A percentile compares a stretch with the other conserved stretches of the same genome.
phyloP scores from a whole-genome alignment of 805 yeast species.

The Candida ascalaphidarum region DNA sequence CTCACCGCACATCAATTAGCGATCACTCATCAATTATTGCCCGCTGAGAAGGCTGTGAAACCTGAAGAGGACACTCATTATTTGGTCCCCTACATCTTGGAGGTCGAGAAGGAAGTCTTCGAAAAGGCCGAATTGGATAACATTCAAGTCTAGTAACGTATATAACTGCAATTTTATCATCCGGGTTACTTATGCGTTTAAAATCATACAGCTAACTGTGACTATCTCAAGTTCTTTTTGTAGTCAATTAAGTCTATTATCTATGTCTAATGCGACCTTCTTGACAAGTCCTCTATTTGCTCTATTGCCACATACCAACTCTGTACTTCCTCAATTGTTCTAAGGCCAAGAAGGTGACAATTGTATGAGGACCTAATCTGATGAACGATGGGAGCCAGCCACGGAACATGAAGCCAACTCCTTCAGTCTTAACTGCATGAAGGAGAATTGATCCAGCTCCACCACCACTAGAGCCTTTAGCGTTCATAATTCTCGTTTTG shows the following conservation, averaged over 20 bases:
- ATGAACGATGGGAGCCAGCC: constrained; percentile 89
- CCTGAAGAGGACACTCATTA: constrained; percentile 78
- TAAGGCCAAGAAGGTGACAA: constrained; percentile 58
- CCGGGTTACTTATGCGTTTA: too few species aligned
- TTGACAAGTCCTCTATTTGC: too few species aligned
- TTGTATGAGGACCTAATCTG: constrained; percentile 78
- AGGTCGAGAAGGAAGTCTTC: constrained; percentile 85
- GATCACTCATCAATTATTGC: constrained; percentile 76
- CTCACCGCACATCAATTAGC: constrained; percentile 87
- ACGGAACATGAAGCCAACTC: constrained; percentile 73
- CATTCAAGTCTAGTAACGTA: constrained; percentile 29
- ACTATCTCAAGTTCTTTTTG: too few species aligned
- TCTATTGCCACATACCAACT: constrained; percentile 42
- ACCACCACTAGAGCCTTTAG: constrained; percentile 29
- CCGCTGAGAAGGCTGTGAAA: constrained; percentile 67
- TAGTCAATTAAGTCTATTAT: too few species aligned
- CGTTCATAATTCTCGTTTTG: constrained; percentile 82
- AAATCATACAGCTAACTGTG: too few species aligned
- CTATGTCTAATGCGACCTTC: too few species aligned
- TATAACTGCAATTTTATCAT: background rate
- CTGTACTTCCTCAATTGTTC: constrained; percentile 53
- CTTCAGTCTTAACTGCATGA: constrained; percentile 58
- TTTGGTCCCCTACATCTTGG: constrained; percentile 81
- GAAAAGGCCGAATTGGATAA: constrained; percentile 89
- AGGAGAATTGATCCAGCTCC: constrained; percentile 44